Conservation (phyloP, 2,329 filamentous ascomycete species). For the Alternaria sp. region DNA sequence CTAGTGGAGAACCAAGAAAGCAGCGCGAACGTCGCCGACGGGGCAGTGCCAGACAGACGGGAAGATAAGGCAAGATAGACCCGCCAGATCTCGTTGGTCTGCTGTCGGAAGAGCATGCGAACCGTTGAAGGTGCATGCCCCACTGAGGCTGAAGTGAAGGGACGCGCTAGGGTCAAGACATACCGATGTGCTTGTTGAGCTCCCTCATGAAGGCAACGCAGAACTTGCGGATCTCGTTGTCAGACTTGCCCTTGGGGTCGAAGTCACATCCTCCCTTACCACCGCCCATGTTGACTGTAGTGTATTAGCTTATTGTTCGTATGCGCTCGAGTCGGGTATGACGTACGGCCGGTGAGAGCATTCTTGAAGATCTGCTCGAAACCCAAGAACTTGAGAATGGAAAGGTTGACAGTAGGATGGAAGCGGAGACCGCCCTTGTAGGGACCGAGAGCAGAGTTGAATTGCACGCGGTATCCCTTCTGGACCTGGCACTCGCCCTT, state of each 20-base stretch:
- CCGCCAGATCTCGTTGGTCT: constrained; percentile 21
- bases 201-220: constrained; percentile 96
- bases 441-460: constrained; percentile 95
- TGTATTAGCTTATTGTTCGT: constrained; percentile 11
- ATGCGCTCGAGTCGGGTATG: not conserved
- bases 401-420: constrained; percentile 84
- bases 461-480: constrained; percentile 95
- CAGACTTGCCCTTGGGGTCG: constrained; percentile 97
- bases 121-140: constrained; percentile 19
- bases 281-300: constrained; percentile 88
- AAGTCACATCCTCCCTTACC: constrained; percentile 98
- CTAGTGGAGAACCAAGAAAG: constrained; percentile 9
- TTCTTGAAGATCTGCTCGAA: constrained; percentile 99
- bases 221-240: constrained; percentile 97
- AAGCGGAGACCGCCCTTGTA: constrained; percentile 98
- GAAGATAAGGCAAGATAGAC: constrained; percentile 21
- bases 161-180: constrained; percentile 15
- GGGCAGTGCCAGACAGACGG: constrained; percentile 10
- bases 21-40: constrained; percentile 7
- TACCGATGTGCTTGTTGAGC: constrained; percentile 85
- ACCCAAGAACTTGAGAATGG: constrained; percentile 90
- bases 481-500: constrained; percentile 88
- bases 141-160: constrained; percentile 13
- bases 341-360: constrained; percentile 89
- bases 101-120: constrained; percentile 20